These are phyloP conservation scores for Aspergillus kassunensis DNA, from an alignment of 495 filamentous ascomycete species.

Conservation along the genomic window DNA sequence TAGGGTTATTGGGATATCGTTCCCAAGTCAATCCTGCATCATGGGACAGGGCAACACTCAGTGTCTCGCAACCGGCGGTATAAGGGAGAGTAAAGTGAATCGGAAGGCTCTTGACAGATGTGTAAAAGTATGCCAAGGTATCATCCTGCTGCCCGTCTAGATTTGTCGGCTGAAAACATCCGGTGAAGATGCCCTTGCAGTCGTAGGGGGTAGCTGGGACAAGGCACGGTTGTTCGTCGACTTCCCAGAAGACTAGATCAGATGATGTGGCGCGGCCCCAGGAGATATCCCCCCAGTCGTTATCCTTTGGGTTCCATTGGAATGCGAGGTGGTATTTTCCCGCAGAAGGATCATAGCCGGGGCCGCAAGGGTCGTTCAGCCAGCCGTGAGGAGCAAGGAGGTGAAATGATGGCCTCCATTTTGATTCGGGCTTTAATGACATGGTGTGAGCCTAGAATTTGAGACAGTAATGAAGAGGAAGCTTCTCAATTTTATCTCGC, in stretches of 20 bases:
- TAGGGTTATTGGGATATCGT: slow-evolving; percentile 46
- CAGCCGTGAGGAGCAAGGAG: slow-evolving; percentile 49
- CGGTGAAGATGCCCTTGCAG: slow-evolving; percentile 49
- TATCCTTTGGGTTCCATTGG: slow-evolving; percentile 45
- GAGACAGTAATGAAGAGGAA: no score
- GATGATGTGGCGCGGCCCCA: slow-evolving; percentile 42
- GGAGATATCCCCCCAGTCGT: slow-evolving; percentile 44
- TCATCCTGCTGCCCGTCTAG: slow-evolving; percentile 35
- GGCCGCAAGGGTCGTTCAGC: slow-evolving; percentile 56
- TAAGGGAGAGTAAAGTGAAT: slow-evolving; percentile 49
- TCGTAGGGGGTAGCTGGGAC: slow-evolving; percentile 43
- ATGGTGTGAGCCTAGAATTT: no score
- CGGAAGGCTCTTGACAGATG: slow-evolving; percentile 48
- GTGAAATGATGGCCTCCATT: slow-evolving; percentile 45
- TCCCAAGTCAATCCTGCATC: slow-evolving; percentile 50
- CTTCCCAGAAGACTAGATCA: slow-evolving; percentile 41
- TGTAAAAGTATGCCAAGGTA: slow-evolving; percentile 47
- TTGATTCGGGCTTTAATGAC: slow-evolving; percentile 5
- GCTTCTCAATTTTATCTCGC: no score
- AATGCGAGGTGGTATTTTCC: slow-evolving; percentile 40
- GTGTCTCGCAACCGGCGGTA: slow-evolving; percentile 43
- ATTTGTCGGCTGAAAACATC: slow-evolving; percentile 43
- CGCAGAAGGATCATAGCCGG: slow-evolving; percentile 49
- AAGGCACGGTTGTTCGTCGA: slow-evolving; percentile 31
- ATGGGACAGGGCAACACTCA: slow-evolving; percentile 44